Base-by-base conservation (phyloP, 306 rosid species). In the Quercus bicolor region DNA sequence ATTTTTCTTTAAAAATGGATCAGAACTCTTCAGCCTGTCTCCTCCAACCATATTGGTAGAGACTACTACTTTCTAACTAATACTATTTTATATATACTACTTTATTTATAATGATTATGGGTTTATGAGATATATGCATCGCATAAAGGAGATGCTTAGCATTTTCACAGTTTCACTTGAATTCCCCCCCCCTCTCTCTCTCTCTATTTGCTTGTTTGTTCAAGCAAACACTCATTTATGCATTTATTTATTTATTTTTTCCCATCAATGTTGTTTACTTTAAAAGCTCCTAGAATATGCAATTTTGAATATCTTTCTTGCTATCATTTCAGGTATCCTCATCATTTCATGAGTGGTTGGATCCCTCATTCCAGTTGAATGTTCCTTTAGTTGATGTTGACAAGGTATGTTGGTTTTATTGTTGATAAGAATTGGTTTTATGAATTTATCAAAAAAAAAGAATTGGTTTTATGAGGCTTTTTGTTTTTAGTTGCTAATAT, bases 331-430 rank as follows among this genome's bases (percentile, higher is more conserved):
- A 94, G 98, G 91, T 61, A 48, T 80, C 87, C 43, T 85, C 93
- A 19, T 62, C 88, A 40, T 72, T 45, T 53, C 97, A 84, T 24
- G 89, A 86, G 60, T 93, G 96, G 92, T 77, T 91, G 88, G 93
- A 86, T 68, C 91, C 90, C 60, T 88, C 96, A n/a, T 73, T 81
- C 51, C 97, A 87, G 61, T 73, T 84, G 56, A 70, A 91, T 82
- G 98, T 95, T 86, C 98, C 98, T 31, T 88, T 95, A 71, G 94
- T 90, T 85, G 98, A 95, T 76, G 94, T 91, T 72, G 98, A 95
- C 78, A 95, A 95, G 98, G 98, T 95, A 86, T 81, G 20, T 21
- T 40, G 75, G 64, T 72, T 57, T 37, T 76, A 29, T 51, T 18
- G 20, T 24, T 15, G 19, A 3, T 45, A n/a, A 28, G 56, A 51